Evolutionary conservation across 345 rosid species (phyloP).

Genomic region (Sisymbrium irio): DNA sequence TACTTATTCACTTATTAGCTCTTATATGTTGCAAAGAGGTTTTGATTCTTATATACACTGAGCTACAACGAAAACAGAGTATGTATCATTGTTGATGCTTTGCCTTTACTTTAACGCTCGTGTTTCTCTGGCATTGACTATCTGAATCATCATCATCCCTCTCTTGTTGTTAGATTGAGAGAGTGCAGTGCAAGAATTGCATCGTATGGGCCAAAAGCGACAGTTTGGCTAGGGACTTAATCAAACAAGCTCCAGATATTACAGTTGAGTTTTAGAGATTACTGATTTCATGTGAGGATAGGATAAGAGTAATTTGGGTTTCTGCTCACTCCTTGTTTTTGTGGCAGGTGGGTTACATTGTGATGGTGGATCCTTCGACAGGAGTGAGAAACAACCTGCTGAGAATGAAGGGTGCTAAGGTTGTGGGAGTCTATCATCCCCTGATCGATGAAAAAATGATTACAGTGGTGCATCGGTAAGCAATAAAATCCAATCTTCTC

Average conservation of each 20-base stretch:
- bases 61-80: not conserved
- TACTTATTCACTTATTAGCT: not conserved
- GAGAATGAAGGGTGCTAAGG: slow-evolving; percentile 76
- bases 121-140: not conserved
- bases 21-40: not conserved
- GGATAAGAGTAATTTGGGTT: not conserved
- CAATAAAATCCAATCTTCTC: not conserved
- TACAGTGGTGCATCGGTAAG: slow-evolving; percentile 61
- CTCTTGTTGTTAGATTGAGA: slow-evolving; percentile 54
- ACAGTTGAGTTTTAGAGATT: slow-evolving; percentile 47
- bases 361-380: slow-evolving; percentile 68
- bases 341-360: slow-evolving; percentile 85
- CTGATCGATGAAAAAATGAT: slow-evolving; percentile 61
- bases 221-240: slow-evolving; percentile 65
- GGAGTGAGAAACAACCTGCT: slow-evolving; percentile 55
- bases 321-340: slow-evolving; percentile 4
- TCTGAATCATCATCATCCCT: not conserved
- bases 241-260: slow-evolving; percentile 53
- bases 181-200: slow-evolving; percentile 61
- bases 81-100: not conserved
- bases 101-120: not conserved
- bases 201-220: slow-evolving; percentile 93
- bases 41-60: not conserved
- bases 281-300: not conserved
- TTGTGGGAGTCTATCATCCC: slow-evolving; percentile 80